Percentiles rank a stretch among this genome's conserved stretches.
Evolutionary conservation across 116 monocot genomes (phyloP).

Genomic region (Papilionanthe hybrid): DNA sequence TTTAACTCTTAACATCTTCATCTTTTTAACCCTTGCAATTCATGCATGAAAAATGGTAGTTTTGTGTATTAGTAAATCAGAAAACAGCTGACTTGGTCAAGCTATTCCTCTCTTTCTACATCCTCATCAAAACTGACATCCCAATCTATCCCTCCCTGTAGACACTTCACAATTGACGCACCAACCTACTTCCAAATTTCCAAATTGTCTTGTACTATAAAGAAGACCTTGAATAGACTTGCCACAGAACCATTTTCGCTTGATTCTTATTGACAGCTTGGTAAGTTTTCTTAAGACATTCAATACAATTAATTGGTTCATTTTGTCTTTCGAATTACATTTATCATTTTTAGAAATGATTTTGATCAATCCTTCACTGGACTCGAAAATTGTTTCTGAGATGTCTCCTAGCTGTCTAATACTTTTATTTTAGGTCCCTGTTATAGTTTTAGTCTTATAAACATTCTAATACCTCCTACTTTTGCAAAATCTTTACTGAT

Average conservation of each 20-base stretch:
- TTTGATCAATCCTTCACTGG: neutral
- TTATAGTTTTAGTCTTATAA: neutral
- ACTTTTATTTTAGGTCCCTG: neutral
- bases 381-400: neutral
- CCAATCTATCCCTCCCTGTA: neutral
- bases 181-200: neutral
- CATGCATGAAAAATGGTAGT: neutral
- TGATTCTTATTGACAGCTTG: neutral
- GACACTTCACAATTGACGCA: neutral
- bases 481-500: neutral
- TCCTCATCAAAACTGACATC: neutral
- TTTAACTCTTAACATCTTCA: neutral
- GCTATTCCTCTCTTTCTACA: neutral
- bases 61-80: neutral
- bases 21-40: neutral
- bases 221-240: neutral
- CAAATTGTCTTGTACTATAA: neutral
- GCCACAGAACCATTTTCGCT: neutral
- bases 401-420: neutral
- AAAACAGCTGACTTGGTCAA: neutral
- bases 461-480: neutral
- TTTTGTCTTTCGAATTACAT: neutral
- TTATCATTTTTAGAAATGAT: neutral
- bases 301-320: neutral
- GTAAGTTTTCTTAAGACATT: neutral